A percentile compares a stretch with the other conserved stretches of the same genome.
Evolutionary conservation across 192 early-diverging fungal species (phyloP).

Genomic region (Glomus cerebriforme): DNA sequence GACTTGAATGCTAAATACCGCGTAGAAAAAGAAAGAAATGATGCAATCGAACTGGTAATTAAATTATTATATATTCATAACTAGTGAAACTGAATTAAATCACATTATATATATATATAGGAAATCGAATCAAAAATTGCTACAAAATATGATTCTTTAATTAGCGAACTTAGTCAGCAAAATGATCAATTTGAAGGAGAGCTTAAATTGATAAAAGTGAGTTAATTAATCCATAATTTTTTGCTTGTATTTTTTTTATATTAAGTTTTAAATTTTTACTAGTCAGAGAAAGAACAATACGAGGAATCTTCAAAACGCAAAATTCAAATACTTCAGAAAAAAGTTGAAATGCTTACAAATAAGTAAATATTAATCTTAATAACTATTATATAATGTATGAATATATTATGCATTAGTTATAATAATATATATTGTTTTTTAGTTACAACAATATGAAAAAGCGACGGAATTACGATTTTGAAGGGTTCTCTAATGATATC

Average conservation of each 20-base stretch:
- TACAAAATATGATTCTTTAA: background rate
- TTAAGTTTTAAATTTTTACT: background rate
- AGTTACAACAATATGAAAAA: conserved; percentile 56
- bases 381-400: background rate
- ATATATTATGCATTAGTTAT: background rate
- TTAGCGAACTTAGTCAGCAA: background rate
- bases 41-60: conserved; percentile 33
- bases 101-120: background rate
- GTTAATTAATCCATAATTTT: background rate
- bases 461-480: conserved; percentile 63
- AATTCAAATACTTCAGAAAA: conserved; percentile 1
- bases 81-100: background rate
- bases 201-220: conserved; percentile 3
- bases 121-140: background rate
- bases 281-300: conserved; percentile 39
- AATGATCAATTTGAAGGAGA: conserved; percentile 5
- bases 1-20: conserved; percentile 26
- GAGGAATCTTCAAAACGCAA: background rate
- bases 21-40: conserved; percentile 36
- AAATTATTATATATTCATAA: conserved; percentile 31
- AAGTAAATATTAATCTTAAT: background rate
- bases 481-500: conserved; percentile 71
- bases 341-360: conserved; percentile 5
- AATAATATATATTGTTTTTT: background rate
- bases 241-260: background rate